Percentiles rank a stretch among this genome's conserved stretches.
Evolutionary conservation across 352 stramenopile species (phyloP).

Genomic region (Hyaloperonospora brassicae): DNA sequence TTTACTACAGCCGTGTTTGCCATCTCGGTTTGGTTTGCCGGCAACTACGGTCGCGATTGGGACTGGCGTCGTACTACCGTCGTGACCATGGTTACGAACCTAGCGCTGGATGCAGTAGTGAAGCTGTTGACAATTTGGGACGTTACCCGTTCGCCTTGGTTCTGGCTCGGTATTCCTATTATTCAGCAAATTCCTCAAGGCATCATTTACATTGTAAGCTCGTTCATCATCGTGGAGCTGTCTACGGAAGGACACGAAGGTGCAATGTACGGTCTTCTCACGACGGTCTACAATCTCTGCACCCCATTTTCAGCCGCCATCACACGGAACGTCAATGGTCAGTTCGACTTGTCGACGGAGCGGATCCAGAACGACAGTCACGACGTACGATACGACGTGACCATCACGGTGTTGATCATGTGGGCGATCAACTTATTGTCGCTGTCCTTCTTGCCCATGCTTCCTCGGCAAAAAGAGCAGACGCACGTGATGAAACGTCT

Average conservation of each 20-base stretch:
- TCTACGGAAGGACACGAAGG: slow-evolving; percentile 49
- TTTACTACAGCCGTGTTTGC: slow-evolving; percentile 28
- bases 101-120: slow-evolving; percentile 30
- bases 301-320: slow-evolving; percentile 37
- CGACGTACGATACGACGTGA: slow-evolving; percentile 41
- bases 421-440: slow-evolving; percentile 45
- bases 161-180: slow-evolving; percentile 44
- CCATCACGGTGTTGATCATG: slow-evolving; percentile 44
- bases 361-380: slow-evolving; percentile 45
- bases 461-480: slow-evolving; percentile 60
- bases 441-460: slow-evolving; percentile 39
- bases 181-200: slow-evolving; percentile 39
- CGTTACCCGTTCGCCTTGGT: slow-evolving; percentile 37
- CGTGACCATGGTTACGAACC: slow-evolving; percentile 26
- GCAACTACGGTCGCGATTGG: slow-evolving; percentile 49
- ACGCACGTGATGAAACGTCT: slow-evolving; percentile 57
- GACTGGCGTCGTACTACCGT: slow-evolving; percentile 41
- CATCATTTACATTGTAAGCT: slow-evolving; percentile 46
- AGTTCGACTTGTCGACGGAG: slow-evolving; percentile 38
- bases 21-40: slow-evolving; percentile 33
- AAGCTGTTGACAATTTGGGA: slow-evolving; percentile 49
- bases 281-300: slow-evolving; percentile 50
- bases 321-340: slow-evolving; percentile 32
- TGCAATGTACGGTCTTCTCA: slow-evolving; percentile 55
- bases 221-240: slow-evolving; percentile 57